Evolutionary conservation across 2,329 filamentous ascomycete species (phyloP), one percentile per base, ranked within the genome.

Genomic region (Aspergillus awamori): DNA sequence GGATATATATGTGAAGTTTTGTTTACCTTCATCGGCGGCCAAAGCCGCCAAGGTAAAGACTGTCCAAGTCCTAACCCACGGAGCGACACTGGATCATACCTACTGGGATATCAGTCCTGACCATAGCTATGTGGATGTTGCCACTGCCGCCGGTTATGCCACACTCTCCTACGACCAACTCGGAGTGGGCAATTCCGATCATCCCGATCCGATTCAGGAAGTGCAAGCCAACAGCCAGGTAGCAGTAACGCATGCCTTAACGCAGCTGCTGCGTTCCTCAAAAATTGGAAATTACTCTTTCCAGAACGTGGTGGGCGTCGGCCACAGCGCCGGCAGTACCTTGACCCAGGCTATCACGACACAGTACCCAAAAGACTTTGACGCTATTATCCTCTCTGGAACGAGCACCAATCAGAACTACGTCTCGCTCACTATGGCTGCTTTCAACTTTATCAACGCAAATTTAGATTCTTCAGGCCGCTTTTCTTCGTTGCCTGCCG

Each of bases 161-260:
- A 64, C 65, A 5, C 62, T 69, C 3, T 48, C 67, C 7, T 65
- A 66, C 51, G 67, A 70, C 52, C 65, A 62, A 26, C 57, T 66
- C 7, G 63, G 67, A 3, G 55, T 57, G 7, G 65, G 65, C 5
- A 60, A 58, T 38, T 68, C 65, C n/a, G 54, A 61, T 4, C 65
- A 62, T 20, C 58, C 61, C 36, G 62, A 67, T 17, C 64, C 65
- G 13, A 26, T 68, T 63, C 51, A 59, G 13, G 57, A 59, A 30
- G 56, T 57, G n/a, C 62, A 64, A 41, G 43, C 28, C 20, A 59
- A 20, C 36, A 43, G 62, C 5, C 30, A 62, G 13, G 62, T 60
- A 11, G 62, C 59, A 33, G 38, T 60, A 3, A 8, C 59, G 30
- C 59, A 64, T 55, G 10, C 57, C 20, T 43, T 60, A 13, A 45